Conservation (phyloP, 2,329 filamentous ascomycete species). For the Pseudogymnoascus sp. region DNA sequence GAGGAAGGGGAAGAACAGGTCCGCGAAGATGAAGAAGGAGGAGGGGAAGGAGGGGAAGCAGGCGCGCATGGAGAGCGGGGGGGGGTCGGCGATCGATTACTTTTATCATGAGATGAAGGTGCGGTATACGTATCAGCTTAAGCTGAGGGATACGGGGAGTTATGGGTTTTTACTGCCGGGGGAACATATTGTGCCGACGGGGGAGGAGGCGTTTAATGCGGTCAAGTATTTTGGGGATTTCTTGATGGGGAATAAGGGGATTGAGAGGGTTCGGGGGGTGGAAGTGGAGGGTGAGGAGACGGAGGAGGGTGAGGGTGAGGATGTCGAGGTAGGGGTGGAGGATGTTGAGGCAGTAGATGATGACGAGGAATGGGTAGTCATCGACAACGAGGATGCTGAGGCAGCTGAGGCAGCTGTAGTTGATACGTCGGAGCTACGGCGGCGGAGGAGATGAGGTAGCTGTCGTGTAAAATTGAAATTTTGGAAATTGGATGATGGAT, state of each 20-base stretch:
- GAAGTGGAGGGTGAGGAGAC: slow-evolving; percentile 31
- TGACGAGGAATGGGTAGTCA: background rate
- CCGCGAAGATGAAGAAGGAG: slow-evolving; percentile 26
- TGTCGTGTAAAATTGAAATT: background rate
- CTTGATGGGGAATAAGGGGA: slow-evolving; percentile 62
- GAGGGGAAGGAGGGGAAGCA: slow-evolving; percentile 29
- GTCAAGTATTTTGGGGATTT: slow-evolving; percentile 80
- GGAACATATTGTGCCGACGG: slow-evolving; percentile 81
- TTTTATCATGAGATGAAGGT: slow-evolving; percentile 85
- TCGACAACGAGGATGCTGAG: slow-evolving; percentile 12
- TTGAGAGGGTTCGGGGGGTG: slow-evolving; percentile 42
- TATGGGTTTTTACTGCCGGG: slow-evolving; percentile 89
- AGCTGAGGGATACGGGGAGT: slow-evolving; percentile 84
- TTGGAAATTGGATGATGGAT: background rate
- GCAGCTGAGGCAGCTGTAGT: slow-evolving; percentile 13
- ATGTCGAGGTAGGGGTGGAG: slow-evolving; percentile 10
- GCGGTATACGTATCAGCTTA: slow-evolving; percentile 86
- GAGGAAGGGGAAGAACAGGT: slow-evolving; percentile 22
- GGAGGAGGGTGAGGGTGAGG: slow-evolving; percentile 14
- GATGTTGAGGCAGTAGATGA: background rate
- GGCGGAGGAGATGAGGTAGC: slow-evolving; percentile 14
- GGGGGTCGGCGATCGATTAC: slow-evolving; percentile 87
- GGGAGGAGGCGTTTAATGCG: slow-evolving; percentile 78
- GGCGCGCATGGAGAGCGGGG: slow-evolving; percentile 62
- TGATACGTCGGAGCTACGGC: slow-evolving; percentile 22